Percentiles rank a stretch among this genome's conserved stretches.
Evolutionary conservation across 108 stramenopile species (phyloP).

Genomic region (Parietichytrium sp.): DNA sequence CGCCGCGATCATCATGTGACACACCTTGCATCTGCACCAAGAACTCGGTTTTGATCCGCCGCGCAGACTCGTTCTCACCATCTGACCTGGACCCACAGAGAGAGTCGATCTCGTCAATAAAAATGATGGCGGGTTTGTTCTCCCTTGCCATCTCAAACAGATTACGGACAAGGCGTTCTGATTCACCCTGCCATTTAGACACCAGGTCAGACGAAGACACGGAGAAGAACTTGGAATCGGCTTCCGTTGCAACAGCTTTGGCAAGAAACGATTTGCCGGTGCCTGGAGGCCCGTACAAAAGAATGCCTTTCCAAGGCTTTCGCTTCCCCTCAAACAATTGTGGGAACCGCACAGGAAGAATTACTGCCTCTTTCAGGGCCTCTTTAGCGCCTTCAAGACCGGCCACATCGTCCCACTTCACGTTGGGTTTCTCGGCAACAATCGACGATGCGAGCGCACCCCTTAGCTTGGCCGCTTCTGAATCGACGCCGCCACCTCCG

Average conservation of each 20-base stretch:
- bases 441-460: constrained; percentile 58
- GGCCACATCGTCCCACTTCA: constrained; percentile 95
- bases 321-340: constrained; percentile 92
- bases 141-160: constrained; percentile 97
- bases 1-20: constrained; percentile 72
- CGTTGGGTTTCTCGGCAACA: constrained; percentile 89
- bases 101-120: constrained; percentile 96
- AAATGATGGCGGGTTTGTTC: constrained; percentile 79
- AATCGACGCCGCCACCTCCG: constrained; percentile 58
- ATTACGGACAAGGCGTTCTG: constrained; percentile 89
- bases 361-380: constrained; percentile 93
- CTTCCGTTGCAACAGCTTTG: constrained; percentile 98
- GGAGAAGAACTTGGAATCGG: constrained; percentile 93
- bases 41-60: constrained; percentile 97
- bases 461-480: constrained; percentile 35
- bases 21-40: constrained; percentile 99
- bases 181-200: constrained; percentile 98
- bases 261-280: constrained; percentile 91
- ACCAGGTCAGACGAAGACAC: constrained; percentile 96
- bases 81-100: constrained; percentile 83
- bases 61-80: constrained; percentile 82
- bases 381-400: constrained; percentile 94
- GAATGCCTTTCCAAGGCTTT: constrained; percentile 86
- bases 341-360: constrained; percentile 84
- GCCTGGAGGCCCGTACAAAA: constrained; percentile 78